Conservation (phyloP, 2,329 filamentous ascomycete genomes). For the Pyricularia grisea region DNA sequence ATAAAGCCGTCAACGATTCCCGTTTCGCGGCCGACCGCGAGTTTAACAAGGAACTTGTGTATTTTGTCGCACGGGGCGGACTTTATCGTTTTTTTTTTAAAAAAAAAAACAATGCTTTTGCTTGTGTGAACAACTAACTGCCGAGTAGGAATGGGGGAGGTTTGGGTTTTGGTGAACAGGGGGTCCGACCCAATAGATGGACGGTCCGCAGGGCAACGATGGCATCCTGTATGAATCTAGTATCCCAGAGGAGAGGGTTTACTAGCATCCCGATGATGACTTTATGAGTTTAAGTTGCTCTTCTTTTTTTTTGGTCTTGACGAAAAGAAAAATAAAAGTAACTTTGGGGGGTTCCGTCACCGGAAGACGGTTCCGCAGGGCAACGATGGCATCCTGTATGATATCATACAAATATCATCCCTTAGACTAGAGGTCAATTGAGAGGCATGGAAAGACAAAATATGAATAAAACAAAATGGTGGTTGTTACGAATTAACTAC, state of each 20-base stretch:
- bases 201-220: slow-evolving; percentile 21
- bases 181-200: slow-evolving; percentile 9
- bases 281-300: neutral
- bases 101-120: too few species aligned
- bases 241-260: neutral
- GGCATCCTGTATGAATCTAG: slow-evolving; percentile 18
- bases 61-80: neutral
- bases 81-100: too few species aligned
- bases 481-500: neutral
- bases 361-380: slow-evolving; percentile 16
- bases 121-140: neutral
- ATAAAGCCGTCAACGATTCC: slow-evolving; percentile 3
- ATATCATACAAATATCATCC: slow-evolving; percentile 1
- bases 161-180: neutral
- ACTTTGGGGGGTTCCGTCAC: slow-evolving; percentile 8
- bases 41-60: neutral
- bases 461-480: neutral
- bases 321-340: too few species aligned
- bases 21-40: neutral
- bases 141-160: neutral
- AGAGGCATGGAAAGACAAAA: too few species aligned
- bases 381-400: slow-evolving; percentile 23
- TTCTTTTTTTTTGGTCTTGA: neutral
- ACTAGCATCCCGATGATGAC: neutral
- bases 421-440: neutral